Conservation (phyloP, 2,329 filamentous ascomycete species). For the Knoxdaviesia capensis region DNA sequence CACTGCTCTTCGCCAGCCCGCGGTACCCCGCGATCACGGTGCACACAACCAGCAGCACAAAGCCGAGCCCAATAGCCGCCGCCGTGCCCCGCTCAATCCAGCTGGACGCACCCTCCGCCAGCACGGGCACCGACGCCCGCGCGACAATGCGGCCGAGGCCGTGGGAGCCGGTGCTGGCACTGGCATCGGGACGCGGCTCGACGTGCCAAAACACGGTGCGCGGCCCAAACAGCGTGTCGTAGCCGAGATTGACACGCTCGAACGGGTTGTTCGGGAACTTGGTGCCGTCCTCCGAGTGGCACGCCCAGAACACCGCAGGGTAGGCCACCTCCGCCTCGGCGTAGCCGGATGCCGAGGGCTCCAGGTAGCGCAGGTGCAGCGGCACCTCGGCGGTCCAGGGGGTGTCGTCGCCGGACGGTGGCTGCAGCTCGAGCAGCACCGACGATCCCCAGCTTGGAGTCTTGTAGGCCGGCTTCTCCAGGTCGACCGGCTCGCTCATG, state of each 20-base stretch:
- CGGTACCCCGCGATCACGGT: conserved; percentile 22
- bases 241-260: conserved; percentile 67
- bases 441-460: conserved; percentile 60
- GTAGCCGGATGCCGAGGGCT: conserved; percentile 35
- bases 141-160: conserved; percentile 22
- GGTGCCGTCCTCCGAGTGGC: conserved; percentile 40
- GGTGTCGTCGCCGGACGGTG: conserved; percentile 19
- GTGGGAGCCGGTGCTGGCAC: neutral
- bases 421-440: conserved; percentile 53
- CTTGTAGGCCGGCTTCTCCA: conserved; percentile 77
- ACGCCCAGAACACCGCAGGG: conserved; percentile 83
- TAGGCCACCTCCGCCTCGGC: conserved; percentile 45
- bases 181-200: conserved; percentile 22
- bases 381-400: conserved; percentile 54
- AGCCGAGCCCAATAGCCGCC: conserved; percentile 38
- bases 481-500: conserved; percentile 58
- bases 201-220: conserved; percentile 73
- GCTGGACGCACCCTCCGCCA: conserved; percentile 28
- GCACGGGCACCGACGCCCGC: conserved; percentile 41
- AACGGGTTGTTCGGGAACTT: conserved; percentile 68
- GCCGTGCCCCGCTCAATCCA: conserved; percentile 36
- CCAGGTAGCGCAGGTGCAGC: conserved; percentile 68
- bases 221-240: conserved; percentile 58
- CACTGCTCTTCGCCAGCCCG: conserved; percentile 5
- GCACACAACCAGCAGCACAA: conserved; percentile 44